Evolutionary conservation across 2,329 filamentous ascomycete genomes (phyloP), one percentile per base, ranked within the genome.

Genomic region (Exserohilum turcica): DNA sequence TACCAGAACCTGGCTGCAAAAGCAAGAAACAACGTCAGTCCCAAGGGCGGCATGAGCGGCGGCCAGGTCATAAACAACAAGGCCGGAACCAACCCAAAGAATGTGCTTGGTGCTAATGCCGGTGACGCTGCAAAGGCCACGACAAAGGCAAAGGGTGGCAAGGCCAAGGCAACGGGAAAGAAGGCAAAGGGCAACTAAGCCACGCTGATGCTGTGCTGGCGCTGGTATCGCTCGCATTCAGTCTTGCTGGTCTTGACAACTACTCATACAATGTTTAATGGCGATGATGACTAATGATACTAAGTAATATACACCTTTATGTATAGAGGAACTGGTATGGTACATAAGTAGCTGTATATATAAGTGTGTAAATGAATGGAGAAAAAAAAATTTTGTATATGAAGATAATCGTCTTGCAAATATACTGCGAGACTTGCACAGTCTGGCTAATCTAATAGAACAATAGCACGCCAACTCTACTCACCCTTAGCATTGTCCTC

Each of bases 21-120:
- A 35, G 61, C 62, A 29, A 66, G 62, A n/a, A 67, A 67, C 44
- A 67, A 67, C 19, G 59, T 64, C 16, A 59, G 56, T 8, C 64
- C 64, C 29, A 35, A 32, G n/a, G 63, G 64, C 10, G 63, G 64
- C 16, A 31, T 65, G 29, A 57, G 52, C 19, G 64, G 64, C 2
- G 64, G 64, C 10, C 55, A 51, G 3, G 42, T 67, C 9, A 28
- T 45, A 4, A 67, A 67, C 47, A 64, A 65, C 53, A 52, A 50
- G 2, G 64, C 64, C 6, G 64, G 64, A 5, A 67, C 64, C 1
- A 67, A 60, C 38, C 61, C 61, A 21, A 57, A 31, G 48, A 61
- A 54, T 31, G 61, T 57, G 2, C 47, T 57, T 9, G 55, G 55
- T 27, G 55, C 43, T 24, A 31, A 51, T 19, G 51, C 52, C 1